Conservation (phyloP, 202 grass and related monocot genomes). For the Digitaria exilis region DNA sequence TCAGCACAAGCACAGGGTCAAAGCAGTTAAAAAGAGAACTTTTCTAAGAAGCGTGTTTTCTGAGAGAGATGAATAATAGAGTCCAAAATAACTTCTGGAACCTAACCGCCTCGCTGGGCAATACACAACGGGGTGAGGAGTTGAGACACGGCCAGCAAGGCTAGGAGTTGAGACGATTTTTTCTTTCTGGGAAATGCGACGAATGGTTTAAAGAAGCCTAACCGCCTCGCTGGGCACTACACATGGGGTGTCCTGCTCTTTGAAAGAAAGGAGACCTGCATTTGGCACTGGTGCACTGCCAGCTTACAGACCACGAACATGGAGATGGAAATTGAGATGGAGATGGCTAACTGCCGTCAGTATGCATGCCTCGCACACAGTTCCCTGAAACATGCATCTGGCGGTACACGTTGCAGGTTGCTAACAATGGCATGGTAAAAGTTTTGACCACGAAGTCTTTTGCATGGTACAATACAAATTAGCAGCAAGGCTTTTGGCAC, state of each 20-base stretch:
- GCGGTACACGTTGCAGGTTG: constrained; percentile 7
- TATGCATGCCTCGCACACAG: neutral
- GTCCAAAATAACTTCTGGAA: no score
- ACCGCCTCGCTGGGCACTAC: neutral
- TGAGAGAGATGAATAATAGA: no score
- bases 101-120: no score
- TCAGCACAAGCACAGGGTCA: neutral
- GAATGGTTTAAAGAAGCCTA: neutral
- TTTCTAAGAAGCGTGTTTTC: no score
- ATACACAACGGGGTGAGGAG: no score
- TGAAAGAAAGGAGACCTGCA: neutral
- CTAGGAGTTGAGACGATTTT: neutral
- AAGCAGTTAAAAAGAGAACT: no score
- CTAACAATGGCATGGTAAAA: neutral
- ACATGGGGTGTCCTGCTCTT: constrained; percentile 7
- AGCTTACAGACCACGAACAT: neutral
- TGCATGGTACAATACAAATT: no score
- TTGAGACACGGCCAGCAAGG: no score
- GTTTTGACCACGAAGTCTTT: neutral
- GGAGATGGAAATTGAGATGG: no score
- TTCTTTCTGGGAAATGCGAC: neutral
- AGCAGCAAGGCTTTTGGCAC: neutral
- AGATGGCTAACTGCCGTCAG: neutral
- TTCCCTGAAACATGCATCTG: neutral
- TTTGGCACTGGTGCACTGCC: neutral